Conservation (phyloP, 371 early-diverging fungal species). For the Capillidium heterosporum region DNA sequence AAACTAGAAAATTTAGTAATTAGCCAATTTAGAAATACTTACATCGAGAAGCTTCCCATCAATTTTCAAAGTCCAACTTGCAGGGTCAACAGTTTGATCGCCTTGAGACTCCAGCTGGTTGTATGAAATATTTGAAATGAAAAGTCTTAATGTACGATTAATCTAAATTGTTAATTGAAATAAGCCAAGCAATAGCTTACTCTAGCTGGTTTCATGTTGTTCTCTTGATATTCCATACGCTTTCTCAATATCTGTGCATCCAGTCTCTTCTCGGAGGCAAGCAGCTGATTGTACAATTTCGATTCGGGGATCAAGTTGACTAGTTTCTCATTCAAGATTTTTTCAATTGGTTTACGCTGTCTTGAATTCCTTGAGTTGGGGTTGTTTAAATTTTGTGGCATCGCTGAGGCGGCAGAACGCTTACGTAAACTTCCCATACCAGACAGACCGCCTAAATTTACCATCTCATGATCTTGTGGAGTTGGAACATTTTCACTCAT, state of each 20-base stretch:
- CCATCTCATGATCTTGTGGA: no score
- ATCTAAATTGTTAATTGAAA: constrained; percentile 17
- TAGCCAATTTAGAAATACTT: not conserved
- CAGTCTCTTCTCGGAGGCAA: constrained; percentile 68
- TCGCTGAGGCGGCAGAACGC: no score
- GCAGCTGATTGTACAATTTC: constrained; percentile 60
- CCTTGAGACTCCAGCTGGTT: constrained; percentile 37
- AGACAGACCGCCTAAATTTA: no score
- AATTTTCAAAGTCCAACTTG: constrained; percentile 83
- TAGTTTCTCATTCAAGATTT: constrained; percentile 24
- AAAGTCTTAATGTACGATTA: constrained; percentile 70
- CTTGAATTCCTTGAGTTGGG: not conserved
- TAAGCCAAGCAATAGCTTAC: constrained; percentile 13
- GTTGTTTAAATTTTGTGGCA: not conserved
- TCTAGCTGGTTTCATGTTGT: constrained; percentile 45
- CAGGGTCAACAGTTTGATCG: constrained; percentile 31
- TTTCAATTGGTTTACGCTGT: not conserved
- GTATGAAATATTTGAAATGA: constrained; percentile 68
- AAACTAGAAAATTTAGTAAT: not conserved
- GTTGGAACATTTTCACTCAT: no score
- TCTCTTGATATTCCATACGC: constrained; percentile 73
- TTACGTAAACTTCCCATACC: no score
- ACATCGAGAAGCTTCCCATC: constrained; percentile 38
- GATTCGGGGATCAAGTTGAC: constrained; percentile 85
- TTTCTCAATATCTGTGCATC: constrained; percentile 81